phyloP scores from a whole-genome alignment of 768 basidiomycete species.

The Boletus rufocinnamomeus region DNA sequence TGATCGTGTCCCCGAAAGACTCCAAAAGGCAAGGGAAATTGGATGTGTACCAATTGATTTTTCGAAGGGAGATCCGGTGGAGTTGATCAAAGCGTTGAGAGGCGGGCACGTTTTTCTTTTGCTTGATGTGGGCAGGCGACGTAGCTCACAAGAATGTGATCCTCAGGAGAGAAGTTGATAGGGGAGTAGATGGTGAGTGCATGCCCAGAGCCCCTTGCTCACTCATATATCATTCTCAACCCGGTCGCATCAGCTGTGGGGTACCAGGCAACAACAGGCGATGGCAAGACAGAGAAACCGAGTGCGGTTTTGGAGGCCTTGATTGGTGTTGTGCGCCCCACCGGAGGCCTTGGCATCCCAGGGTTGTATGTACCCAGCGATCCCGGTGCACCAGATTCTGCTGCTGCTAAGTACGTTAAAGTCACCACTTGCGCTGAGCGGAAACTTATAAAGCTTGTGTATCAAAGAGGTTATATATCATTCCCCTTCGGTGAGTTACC shows the following conservation, averaged over 20 bases:
- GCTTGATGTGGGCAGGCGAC: background rate
- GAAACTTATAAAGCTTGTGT: background rate
- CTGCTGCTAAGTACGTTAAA: constrained; percentile 39
- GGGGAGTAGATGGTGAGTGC: constrained; percentile 5
- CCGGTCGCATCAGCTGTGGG: constrained; percentile 46
- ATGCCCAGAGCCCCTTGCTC: background rate
- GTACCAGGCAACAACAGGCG: constrained; percentile 43
- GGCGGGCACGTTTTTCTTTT: constrained; percentile 1
- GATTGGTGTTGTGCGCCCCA: constrained; percentile 4
- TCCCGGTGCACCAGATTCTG: constrained; percentile 55
- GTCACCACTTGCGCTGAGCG: no score
- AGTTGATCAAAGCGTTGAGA: background rate
- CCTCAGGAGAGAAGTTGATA: background rate
- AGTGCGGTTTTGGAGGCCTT: constrained; percentile 54
- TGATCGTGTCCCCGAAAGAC: constrained; percentile 51
- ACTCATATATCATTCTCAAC: background rate
- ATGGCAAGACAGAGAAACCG: constrained; percentile 59
- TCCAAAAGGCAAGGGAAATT: constrained; percentile 47
- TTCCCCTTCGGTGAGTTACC: constrained; percentile 4
- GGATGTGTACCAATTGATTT: constrained; percentile 50
- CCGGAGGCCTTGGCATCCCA: constrained; percentile 46
- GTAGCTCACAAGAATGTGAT: background rate
- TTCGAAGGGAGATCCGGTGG: background rate
- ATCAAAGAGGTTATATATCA: constrained; percentile 1
- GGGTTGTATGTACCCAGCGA: constrained; percentile 59